phyloP scores from a whole-genome alignment of 164 flowering plant species.

The Macadamia integrifolia region DNA sequence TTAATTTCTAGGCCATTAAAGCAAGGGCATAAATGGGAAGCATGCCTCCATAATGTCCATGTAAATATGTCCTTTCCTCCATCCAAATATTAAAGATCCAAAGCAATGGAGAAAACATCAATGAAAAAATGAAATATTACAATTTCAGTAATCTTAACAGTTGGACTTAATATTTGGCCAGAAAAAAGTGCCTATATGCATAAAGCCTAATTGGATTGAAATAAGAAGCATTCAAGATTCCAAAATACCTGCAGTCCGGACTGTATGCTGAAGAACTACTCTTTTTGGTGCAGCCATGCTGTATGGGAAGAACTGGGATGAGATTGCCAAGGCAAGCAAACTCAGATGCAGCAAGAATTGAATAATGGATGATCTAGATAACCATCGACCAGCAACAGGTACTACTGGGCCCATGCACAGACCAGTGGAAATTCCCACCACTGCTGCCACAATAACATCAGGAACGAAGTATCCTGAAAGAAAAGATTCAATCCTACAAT shows the following conservation, averaged over 20 bases:
- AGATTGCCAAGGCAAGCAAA: constrained; percentile 71
- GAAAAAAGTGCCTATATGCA: background rate
- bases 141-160: no score
- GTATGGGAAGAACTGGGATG: constrained; percentile 93
- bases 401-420: constrained; percentile 82
- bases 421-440: constrained; percentile 70
- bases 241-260: constrained; percentile 56
- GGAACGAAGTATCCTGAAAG: constrained; percentile 83
- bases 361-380: constrained; percentile 66
- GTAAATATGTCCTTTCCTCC: no score
- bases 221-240: background rate
- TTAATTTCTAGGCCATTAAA: no score
- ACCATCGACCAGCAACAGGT: constrained; percentile 68
- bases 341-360: constrained; percentile 56
- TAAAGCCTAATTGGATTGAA: background rate
- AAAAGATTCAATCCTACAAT: background rate
- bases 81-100: no score
- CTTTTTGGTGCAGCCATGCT: constrained; percentile 84
- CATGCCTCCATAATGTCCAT: no score
- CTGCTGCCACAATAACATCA: constrained; percentile 70
- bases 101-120: no score
- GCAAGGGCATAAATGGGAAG: no score
- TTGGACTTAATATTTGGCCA: no score
- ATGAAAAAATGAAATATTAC: no score
- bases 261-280: constrained; percentile 82